These are phyloP conservation scores for Diaporthe citrichinensis DNA, from an alignment of 2,329 filamentous ascomycete species.

Conservation along the genomic window DNA sequence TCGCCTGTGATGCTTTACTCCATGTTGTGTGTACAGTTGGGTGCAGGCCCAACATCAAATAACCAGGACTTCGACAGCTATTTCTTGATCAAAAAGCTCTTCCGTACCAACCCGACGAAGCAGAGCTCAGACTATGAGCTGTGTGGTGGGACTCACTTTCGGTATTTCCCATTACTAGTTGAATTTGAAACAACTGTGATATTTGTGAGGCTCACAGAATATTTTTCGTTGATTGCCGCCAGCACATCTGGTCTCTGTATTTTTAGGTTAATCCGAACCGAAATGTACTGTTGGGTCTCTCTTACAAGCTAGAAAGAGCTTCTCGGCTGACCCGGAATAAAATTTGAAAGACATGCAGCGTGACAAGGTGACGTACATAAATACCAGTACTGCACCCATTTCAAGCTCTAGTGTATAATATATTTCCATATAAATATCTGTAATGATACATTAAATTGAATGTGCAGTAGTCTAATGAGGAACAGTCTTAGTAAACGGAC, in stretches of 20 bases:
- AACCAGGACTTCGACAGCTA: neutral
- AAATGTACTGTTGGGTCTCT: neutral
- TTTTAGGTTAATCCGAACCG: neutral
- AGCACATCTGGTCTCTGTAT: neutral
- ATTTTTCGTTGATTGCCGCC: too few relatives aligned
- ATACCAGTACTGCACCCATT: neutral
- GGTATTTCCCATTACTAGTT: too few relatives aligned
- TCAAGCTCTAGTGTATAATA: neutral
- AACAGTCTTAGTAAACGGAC: neutral
- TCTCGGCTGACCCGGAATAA: neutral
- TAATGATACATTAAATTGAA: neutral
- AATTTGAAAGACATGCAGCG: neutral
- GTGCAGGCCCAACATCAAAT: neutral
- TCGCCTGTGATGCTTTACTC: too few relatives aligned
- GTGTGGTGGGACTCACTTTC: too few relatives aligned
- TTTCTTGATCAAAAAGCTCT: neutral
- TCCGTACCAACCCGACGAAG: fast-evolving
- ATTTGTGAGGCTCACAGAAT: too few relatives aligned
- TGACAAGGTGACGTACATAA: neutral
- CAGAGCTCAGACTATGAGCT: neutral
- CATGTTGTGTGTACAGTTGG: neutral
- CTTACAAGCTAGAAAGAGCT: neutral
- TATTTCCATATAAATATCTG: neutral
- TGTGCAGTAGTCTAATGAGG: neutral
- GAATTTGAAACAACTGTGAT: too few relatives aligned